Percentiles rank a stretch among this genome's conserved stretches.
phyloP scores from a whole-genome alignment of 495 filamentous ascomycete genomes.

The Durotheca rogersii region DNA sequence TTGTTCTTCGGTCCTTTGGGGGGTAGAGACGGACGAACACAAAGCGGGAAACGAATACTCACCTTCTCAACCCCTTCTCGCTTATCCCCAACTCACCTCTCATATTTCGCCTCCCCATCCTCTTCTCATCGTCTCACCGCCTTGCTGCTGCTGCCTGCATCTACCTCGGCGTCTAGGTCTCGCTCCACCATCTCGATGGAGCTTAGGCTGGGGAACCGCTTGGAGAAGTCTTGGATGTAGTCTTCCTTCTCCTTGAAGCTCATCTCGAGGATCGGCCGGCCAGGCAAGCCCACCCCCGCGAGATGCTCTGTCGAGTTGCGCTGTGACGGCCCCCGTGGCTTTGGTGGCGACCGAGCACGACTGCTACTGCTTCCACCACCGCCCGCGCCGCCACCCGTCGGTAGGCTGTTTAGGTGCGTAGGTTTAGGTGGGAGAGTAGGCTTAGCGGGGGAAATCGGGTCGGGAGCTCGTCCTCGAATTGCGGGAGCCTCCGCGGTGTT shows the following conservation, averaged over 20 bases:
- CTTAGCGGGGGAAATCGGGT: constrained; percentile 23
- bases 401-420: constrained; percentile 51
- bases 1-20: too few species aligned
- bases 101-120: background rate
- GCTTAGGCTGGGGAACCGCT: constrained; percentile 76
- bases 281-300: constrained; percentile 44
- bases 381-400: constrained; percentile 36
- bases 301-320: constrained; percentile 36
- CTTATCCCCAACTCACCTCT: constrained; percentile 6
- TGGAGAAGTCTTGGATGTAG: constrained; percentile 66
- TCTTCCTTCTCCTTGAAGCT: constrained; percentile 52
- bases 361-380: too few species aligned
- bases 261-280: constrained; percentile 48
- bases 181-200: constrained; percentile 79
- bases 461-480: constrained; percentile 21
- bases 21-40: too few species aligned
- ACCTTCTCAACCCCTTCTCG: constrained; percentile 3
- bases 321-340: constrained; percentile 24
- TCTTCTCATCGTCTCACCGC: constrained; percentile 6
- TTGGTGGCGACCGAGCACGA: constrained; percentile 49
- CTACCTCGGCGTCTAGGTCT: constrained; percentile 43
- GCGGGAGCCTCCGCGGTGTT: constrained; percentile 21
- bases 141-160: constrained; percentile 16
- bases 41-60: too few species aligned
- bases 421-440: constrained; percentile 47